Evolutionary conservation across 1,139 yeast species (phyloP), one percentile per base, ranked within the genome.

Genomic region (Meyerozyma elateridarum): DNA sequence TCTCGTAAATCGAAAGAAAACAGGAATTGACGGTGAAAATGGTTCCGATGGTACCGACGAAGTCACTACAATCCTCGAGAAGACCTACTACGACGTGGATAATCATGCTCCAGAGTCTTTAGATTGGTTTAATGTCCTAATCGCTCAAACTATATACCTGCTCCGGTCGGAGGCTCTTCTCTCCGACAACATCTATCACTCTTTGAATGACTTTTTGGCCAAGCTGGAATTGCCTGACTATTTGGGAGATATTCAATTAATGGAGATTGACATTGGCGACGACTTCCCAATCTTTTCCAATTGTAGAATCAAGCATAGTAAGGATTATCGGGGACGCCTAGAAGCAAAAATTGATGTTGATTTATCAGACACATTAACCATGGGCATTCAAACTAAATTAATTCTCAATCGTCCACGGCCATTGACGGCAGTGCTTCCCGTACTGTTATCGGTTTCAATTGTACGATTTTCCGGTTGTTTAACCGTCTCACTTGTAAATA

Each of bases 301-400:
- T 53, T 91, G 99, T 58, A 73, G 95, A 31, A 85, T 93, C 17
- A 72, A 70, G 39, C 80, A 80, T 41, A 71, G 62, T 36, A 49
- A 52, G n/a, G 68, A 75, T 31, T 60, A 59, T 11, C 44, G 58
- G 1, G 78, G 78, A 9, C 67, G 85, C 36, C 54, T 84, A 29
- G 96, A 91, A 52, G 96, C 96, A 0, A 88, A 84, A 42, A 89
- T 93, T 31, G 97, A 91, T 54, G 94, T 91, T 24, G 96, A 89
- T 52, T 63, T 93, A 31, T 77, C 93, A 7, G 99, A 91, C 51
- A 83, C 94, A 2, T 66, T 91, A 30, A 87, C 97, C 0, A 63
- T 93, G 24, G 98, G 96, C 0, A 76, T 91, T 5, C 94, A 89
- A 37, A 91, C 98, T 0, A 76, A 78, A 36, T 56, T 93, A 12